phyloP scores from a whole-genome alignment of 305 asterid species.

The Solanum chacoense region DNA sequence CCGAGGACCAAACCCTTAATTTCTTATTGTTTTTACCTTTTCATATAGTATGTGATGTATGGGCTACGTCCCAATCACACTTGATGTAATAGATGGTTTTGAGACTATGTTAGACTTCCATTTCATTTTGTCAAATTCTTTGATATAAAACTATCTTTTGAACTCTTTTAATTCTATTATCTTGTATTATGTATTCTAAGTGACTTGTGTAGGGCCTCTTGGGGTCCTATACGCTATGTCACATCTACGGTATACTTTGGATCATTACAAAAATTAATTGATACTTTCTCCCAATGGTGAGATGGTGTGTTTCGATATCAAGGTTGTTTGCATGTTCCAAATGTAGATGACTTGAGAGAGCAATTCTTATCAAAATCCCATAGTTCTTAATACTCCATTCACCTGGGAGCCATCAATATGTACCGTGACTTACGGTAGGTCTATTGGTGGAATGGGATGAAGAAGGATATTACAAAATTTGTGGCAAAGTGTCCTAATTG shows the following conservation, averaged over 20 bases:
- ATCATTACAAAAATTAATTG: background rate
- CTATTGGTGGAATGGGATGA: background rate
- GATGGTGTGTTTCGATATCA: background rate
- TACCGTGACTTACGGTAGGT: background rate
- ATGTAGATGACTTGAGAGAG: background rate
- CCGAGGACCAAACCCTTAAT: background rate
- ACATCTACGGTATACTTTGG: background rate
- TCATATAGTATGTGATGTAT: background rate
- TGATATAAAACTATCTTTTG: background rate
- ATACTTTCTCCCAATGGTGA: background rate
- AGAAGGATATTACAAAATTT: background rate
- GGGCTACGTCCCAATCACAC: background rate
- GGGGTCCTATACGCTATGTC: background rate
- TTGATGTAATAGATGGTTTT: background rate
- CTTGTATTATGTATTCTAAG: background rate
- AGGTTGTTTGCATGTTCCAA: background rate
- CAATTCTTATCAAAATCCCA: background rate
- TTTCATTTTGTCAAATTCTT: too few species aligned
- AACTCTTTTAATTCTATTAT: background rate
- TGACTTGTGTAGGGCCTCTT: background rate
- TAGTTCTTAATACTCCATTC: background rate
- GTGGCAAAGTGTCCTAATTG: background rate
- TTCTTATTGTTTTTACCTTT: background rate
- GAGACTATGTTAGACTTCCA: background rate
- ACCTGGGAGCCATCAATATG: background rate